Conservation (phyloP, 179 eudicot genomes). For the Spergularia azorica region DNA sequence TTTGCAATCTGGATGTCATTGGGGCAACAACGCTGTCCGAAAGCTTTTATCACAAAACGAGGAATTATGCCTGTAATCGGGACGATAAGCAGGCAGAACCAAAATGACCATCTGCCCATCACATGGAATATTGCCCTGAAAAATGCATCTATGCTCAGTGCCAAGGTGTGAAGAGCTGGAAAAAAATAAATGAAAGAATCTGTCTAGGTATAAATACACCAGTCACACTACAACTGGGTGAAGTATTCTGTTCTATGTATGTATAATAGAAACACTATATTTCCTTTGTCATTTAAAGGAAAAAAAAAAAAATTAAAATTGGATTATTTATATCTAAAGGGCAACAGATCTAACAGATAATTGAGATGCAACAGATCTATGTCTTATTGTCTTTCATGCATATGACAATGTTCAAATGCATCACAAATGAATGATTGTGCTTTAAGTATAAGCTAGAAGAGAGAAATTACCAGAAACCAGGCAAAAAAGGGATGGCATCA, state of each 20-base stretch:
- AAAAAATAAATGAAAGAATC: neutral
- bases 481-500: conserved; percentile 63
- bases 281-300: neutral
- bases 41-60: conserved; percentile 59
- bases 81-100: conserved; percentile 73
- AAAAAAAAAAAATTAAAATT: too few relatives aligned
- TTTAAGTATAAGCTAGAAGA: neutral
- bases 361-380: neutral
- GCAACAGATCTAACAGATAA: neutral
- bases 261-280: neutral
- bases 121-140: conserved; percentile 82
- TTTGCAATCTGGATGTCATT: conserved; percentile 77
- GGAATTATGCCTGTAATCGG: conserved; percentile 66
- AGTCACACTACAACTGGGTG: neutral
- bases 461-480: conserved; percentile 82
- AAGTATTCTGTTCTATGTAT: neutral
- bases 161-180: neutral
- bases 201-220: neutral
- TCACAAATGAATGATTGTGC: neutral
- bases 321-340: neutral
- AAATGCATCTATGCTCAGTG: conserved; percentile 7
- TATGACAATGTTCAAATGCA: neutral
- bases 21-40: conserved; percentile 53
- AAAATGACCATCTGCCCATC: conserved; percentile 46
- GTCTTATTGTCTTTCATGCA: neutral